Conservation (phyloP, 2,329 filamentous ascomycete genomes). For the Paraphoma sp. region DNA sequence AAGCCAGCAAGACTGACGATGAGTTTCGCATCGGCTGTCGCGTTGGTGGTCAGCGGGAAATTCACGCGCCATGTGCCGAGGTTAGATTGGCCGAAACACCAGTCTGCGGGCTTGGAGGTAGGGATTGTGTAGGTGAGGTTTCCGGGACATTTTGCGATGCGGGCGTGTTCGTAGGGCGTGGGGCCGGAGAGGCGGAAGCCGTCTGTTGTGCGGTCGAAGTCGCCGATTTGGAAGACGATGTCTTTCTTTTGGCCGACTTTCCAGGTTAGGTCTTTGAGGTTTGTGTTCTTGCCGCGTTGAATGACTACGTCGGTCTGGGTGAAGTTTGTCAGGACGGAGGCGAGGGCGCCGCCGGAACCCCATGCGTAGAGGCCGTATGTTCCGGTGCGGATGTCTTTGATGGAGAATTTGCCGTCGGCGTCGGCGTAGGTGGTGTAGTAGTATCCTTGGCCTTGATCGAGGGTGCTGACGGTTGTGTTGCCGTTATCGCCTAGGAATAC, state of each 20-base stretch:
- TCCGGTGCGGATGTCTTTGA: slow-evolving; percentile 53
- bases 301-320: slow-evolving; percentile 52
- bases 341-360: slow-evolving; percentile 55
- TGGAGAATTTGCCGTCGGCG: slow-evolving; percentile 51
- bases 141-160: slow-evolving; percentile 53
- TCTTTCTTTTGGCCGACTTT: slow-evolving; percentile 43
- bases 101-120: slow-evolving; percentile 45
- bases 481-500: slow-evolving; percentile 60
- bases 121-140: slow-evolving; percentile 56
- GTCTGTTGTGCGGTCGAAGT: slow-evolving; percentile 55
- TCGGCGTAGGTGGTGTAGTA: slow-evolving; percentile 60
- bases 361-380: slow-evolving; percentile 59
- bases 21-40: slow-evolving; percentile 40
- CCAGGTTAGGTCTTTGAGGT: slow-evolving; percentile 53
- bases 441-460: slow-evolving; percentile 57
- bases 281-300: slow-evolving; percentile 38
- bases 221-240: slow-evolving; percentile 58
- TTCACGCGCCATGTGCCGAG: slow-evolving; percentile 41
- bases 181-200: slow-evolving; percentile 54
- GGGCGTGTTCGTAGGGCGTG: slow-evolving; percentile 53
- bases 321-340: slow-evolving; percentile 56
- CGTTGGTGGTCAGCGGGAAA: slow-evolving; percentile 37
- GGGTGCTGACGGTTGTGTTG: slow-evolving; percentile 52
- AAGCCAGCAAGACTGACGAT: slow-evolving; percentile 56
- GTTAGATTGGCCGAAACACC: slow-evolving; percentile 58